A percentile compares a stretch with the other conserved stretches of the same genome.
Evolutionary conservation across 306 rosid species (phyloP).

Genomic region (Styphnolobium japonicum): DNA sequence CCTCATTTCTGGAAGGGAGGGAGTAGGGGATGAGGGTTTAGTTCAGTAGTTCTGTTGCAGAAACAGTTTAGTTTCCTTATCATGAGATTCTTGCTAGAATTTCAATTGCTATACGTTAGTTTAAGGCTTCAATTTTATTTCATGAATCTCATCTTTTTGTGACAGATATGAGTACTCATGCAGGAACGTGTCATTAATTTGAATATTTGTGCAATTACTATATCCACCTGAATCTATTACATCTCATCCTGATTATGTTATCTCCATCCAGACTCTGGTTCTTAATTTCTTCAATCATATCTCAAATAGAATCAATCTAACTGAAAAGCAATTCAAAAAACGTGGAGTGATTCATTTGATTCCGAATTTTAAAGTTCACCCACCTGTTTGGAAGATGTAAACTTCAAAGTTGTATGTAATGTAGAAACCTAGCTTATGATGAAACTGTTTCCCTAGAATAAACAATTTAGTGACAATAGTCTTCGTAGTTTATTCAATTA

Average conservation of each 20-base stretch:
- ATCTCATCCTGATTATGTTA: background rate
- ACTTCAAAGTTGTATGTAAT: background rate
- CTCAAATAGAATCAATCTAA: background rate
- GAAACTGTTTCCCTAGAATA: background rate
- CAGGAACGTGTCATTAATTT: background rate
- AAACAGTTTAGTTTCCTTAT: background rate
- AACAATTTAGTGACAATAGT: background rate
- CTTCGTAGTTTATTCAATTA: no score
- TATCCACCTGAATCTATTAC: background rate
- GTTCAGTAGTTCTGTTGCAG: background rate
- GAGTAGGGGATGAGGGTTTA: background rate
- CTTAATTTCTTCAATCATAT: background rate
- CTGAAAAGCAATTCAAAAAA: background rate
- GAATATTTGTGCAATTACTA: background rate
- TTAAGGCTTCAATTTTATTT: slow-evolving; percentile 12
- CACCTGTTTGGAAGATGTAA: background rate
- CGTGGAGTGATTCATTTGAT: background rate
- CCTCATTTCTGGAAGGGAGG: background rate
- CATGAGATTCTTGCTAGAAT: background rate
- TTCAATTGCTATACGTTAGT: background rate
- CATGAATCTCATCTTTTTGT: background rate
- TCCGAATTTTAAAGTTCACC: background rate
- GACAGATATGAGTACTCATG: background rate
- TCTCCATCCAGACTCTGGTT: background rate
- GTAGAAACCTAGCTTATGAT: background rate